Evolutionary conservation across 2,329 filamentous ascomycete species (phyloP).

Genomic region (Aspergillus novoparasiticus): DNA sequence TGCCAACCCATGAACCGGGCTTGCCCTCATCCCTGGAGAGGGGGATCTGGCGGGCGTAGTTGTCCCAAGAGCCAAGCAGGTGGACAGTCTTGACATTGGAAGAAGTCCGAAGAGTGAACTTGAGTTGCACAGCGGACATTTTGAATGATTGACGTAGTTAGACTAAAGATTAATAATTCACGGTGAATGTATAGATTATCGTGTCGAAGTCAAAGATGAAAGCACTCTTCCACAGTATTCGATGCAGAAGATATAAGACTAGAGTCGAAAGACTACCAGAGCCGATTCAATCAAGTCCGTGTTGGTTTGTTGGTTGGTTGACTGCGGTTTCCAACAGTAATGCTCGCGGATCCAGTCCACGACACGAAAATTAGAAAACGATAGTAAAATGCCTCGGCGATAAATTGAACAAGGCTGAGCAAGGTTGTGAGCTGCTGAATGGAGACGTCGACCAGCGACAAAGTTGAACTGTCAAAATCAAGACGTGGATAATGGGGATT

Average conservation of each 20-base stretch:
- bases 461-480: conserved; percentile 29
- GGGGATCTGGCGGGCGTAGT: conserved; percentile 91
- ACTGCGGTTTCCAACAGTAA: conserved; percentile 14
- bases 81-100: conserved; percentile 97
- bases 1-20: conserved; percentile 90
- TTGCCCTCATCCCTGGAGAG: conserved; percentile 88
- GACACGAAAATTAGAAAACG: conserved; percentile 29
- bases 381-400: conserved; percentile 18
- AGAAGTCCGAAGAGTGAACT: conserved; percentile 94
- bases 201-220: conserved; percentile 24
- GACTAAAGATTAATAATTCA: conserved; percentile 34
- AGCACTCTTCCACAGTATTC: conserved; percentile 7
- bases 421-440: conserved; percentile 30
- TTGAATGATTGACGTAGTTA: conserved; percentile 44
- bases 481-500: conserved; percentile 11
- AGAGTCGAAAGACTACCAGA: conserved; percentile 33
- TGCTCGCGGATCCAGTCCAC: conserved; percentile 35
- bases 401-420: conserved; percentile 23
- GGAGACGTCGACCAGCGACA: conserved; percentile 39
- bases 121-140: conserved; percentile 92
- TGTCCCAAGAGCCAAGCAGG: conserved; percentile 97
- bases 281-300: conserved; percentile 22
- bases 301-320: conserved; percentile 21
- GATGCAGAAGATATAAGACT: conserved; percentile 23
- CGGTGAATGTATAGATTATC: conserved; percentile 19